Base-by-base conservation (phyloP, 1,284 basidiomycete species). In the Ceratobasidium sp. region DNA sequence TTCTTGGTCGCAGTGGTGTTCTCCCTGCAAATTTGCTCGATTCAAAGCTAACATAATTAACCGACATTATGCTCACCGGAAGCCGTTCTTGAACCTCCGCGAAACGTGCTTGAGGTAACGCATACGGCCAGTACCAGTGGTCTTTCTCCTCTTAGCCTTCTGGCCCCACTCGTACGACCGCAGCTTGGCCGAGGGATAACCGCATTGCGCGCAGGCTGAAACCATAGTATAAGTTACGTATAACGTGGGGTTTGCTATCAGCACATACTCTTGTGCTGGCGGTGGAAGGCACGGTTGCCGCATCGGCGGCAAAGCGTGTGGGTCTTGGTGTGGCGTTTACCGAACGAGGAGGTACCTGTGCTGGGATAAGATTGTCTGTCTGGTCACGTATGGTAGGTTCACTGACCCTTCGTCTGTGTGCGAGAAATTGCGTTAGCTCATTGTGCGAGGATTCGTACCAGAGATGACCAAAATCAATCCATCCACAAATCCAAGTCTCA, bases 71-170 rank as follows among this genome's bases (percentile, higher is more conserved):
- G 20, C 86, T 71, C 74, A 91, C 91, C 91, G 86, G 87, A 95
- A 96, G 71, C 96, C 96, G 80, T 98, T 98, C 92, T 98, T 98
- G 90, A 96, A 96, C 76, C 93, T 87, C 78, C 93, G 88, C 75
- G 90, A 88, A 62, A 97, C 95, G 70, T 85, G 81, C 87, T 96
- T 97, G 82, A 99, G 87, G 88, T 96, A 89, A 75, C 86, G 85
- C 95, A 98, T 97, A 78, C 96, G 88, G 75, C 96, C 96, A 76
- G 96, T 96, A 75, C 96, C 96, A 74, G 96, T 95, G 69, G 95
- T 97, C 89, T 97, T 96, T 89, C 96, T 91, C 84, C 96, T 91
- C 89, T 98, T 98, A 71, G 96, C 96, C 88, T 99, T 99, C 80
- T 90, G 86, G 75, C 94, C 94, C 96, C 96, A 99, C 83, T 98